phyloP scores from a whole-genome alignment of 2,329 filamentous ascomycete species.

The Diaporthe aspalathi region DNA sequence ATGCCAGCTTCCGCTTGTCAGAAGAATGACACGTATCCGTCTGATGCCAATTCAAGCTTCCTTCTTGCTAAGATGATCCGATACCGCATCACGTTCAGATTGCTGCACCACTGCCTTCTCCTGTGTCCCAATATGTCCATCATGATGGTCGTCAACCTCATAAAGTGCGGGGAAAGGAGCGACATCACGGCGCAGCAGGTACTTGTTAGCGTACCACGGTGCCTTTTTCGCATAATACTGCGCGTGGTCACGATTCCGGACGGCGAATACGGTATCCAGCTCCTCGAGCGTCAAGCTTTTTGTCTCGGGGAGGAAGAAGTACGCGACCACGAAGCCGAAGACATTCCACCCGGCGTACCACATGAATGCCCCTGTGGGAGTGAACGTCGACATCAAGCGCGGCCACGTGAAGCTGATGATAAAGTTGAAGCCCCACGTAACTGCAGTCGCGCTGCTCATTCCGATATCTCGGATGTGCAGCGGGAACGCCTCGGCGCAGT shows the following conservation, averaged over 20 bases:
- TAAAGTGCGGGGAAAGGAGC: constrained; percentile 1
- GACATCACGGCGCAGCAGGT: constrained; percentile 12
- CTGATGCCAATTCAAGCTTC: neutral
- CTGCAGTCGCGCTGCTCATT: constrained; percentile 59
- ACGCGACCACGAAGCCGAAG: constrained; percentile 65
- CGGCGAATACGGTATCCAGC: constrained; percentile 55
- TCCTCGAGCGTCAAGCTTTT: constrained; percentile 69
- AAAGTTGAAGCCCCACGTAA: constrained; percentile 22
- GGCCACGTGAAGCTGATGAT: constrained; percentile 54
- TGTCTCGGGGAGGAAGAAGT: constrained; percentile 68
- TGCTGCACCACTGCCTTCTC: constrained; percentile 4
- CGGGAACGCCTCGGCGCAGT: constrained; percentile 66
- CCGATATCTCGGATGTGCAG: constrained; percentile 62
- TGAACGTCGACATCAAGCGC: constrained; percentile 51
- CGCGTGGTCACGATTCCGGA: constrained; percentile 1
- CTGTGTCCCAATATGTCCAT: neutral
- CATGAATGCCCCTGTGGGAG: constrained; percentile 61
- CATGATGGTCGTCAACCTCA: constrained; percentile 17
- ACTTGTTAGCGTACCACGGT: constrained; percentile 6
- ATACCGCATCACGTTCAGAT: neutral
- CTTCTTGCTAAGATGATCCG: neutral
- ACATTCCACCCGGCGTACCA: constrained; percentile 68
- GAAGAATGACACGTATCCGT: neutral
- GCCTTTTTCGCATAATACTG: constrained; percentile 14
- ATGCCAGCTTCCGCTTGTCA: neutral